Conservation (phyloP, 441 rosid genomes). For the Aquilaria agallochum region DNA sequence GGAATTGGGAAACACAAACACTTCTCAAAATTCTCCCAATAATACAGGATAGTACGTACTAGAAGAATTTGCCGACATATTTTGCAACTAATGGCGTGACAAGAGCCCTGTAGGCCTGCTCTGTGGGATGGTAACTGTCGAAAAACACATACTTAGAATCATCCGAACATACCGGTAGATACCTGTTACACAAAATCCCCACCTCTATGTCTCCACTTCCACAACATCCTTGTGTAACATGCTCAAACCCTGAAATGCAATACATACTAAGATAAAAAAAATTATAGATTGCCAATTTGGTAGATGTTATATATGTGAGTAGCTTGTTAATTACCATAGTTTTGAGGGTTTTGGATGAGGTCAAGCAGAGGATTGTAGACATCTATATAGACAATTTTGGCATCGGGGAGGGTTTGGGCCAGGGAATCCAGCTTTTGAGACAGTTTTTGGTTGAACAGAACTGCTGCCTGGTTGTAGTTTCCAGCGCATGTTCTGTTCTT, state of each 20-base stretch:
- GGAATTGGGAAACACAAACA: too few species aligned
- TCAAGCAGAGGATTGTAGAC: constrained; percentile 26
- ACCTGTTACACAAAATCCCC: constrained; percentile 33
- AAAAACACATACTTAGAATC: constrained; percentile 52
- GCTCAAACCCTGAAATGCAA: constrained; percentile 56
- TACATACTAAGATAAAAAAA: background rate
- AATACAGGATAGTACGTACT: too few species aligned
- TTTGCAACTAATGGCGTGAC: background rate
- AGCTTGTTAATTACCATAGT: constrained; percentile 27
- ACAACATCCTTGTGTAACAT: constrained; percentile 52
- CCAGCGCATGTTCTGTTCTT: constrained; percentile 32
- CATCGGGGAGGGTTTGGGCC: constrained; percentile 8
- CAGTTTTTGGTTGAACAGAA: constrained; percentile 46
- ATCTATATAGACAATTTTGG: constrained; percentile 24
- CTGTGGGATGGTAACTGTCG: constrained; percentile 79
- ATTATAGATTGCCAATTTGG: too few species aligned
- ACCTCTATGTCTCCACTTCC: constrained; percentile 45
- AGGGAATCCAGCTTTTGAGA: constrained; percentile 28
- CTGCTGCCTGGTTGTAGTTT: constrained; percentile 33
- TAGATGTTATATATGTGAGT: too few species aligned
- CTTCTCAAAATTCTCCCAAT: too few species aligned
- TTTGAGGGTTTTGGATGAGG: constrained; percentile 32
- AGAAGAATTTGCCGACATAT: too few species aligned
- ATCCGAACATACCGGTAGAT: constrained; percentile 35
- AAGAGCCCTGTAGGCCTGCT: constrained; percentile 41